A percentile compares a stretch with the other conserved stretches of the same genome.
Conservation (phyloP, 179 eudicot genomes). For the Camellia oleifera region DNA sequence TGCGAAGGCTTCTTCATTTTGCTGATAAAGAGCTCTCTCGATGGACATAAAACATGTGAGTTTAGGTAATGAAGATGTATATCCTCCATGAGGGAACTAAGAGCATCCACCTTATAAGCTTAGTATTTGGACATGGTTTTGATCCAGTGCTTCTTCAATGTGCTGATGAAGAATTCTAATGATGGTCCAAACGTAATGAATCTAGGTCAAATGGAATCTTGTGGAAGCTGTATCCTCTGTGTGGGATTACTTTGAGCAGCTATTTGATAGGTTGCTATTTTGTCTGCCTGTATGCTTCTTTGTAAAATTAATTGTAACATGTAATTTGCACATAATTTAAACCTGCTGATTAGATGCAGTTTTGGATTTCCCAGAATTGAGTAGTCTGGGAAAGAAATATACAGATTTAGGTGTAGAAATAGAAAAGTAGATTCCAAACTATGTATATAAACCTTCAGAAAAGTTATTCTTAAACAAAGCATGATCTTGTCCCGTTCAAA, state of each 20-base stretch:
- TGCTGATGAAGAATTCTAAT: not conserved
- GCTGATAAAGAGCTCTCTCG: slow-evolving; percentile 66
- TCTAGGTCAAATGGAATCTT: not conserved
- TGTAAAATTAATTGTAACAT: not conserved
- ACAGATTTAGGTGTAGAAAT: slow-evolving; percentile 14
- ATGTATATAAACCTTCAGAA: slow-evolving; percentile 9
- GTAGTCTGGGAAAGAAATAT: not conserved
- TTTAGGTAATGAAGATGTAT: slow-evolving; percentile 1
- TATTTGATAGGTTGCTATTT: not conserved
- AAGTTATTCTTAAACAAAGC: not conserved
- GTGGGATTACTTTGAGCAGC: not conserved
- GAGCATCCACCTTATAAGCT: not conserved
- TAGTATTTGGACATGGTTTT: not conserved
- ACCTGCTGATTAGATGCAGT: slow-evolving; percentile 13
- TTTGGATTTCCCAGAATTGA: not conserved
- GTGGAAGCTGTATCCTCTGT: not conserved
- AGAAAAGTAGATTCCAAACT: slow-evolving; percentile 7
- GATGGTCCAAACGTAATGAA: not conserved
- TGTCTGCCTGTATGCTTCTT: not conserved
- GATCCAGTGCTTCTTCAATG: not conserved
- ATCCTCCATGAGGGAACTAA: not conserved
- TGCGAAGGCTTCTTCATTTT: slow-evolving; percentile 77
- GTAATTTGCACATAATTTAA: not conserved
- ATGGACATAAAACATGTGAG: slow-evolving; percentile 27
- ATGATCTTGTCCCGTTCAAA: not conserved